Base-by-base conservation (phyloP, 352 stramenopile genomes). In the Pythium angustatum region DNA sequence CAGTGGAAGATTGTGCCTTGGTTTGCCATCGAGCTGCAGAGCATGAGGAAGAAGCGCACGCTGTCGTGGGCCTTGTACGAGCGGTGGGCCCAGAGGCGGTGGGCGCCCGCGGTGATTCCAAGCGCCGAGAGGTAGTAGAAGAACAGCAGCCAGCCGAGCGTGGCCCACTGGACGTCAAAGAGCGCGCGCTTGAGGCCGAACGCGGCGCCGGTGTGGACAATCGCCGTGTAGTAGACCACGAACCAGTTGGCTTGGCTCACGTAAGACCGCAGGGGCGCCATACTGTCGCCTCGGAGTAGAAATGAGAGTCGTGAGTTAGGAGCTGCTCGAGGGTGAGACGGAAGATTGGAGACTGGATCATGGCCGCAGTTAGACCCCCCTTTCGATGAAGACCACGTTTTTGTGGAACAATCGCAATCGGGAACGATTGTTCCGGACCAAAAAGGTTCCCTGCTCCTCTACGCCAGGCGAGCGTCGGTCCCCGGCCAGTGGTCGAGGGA, bases 1-100 rank as follows among this genome's bases (percentile, higher is more conserved):
- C 97, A 99, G 79, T 99, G 96, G 80, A 96, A 98, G 72, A 99
- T 99, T 31, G 86, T 98, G 61, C 97, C 97, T 78, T 99, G 97
- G 78, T 99, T 99, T 44, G 97, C 97, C 59, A 99, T 88, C 22
- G 91, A 97, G 76, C 98, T 99, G 72, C 88, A 98, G 21, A 99
- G 83, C 97, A 99, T 99, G 62, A 99, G 87, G 60, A 98, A 85
- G 70, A 98, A 88, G 48, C 96, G 88, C 27, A 98, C 76, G 43
- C 78, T 77, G 69, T 90, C 85, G 51, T 94, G 74, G 11, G 96
- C 97, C 70, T 98, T 96, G 83, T 99, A 99, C 9, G 91, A 96
- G 44, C 94, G 80, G 75, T 99, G 97, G 19, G 94, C 88, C 97
- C 97, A 99, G 19, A 99, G 78, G n/a, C 97, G 88, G 70, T 99